Evolutionary conservation across 23 red algal genomes (phyloP).

Genomic region (Gracilaria domingensis): DNA sequence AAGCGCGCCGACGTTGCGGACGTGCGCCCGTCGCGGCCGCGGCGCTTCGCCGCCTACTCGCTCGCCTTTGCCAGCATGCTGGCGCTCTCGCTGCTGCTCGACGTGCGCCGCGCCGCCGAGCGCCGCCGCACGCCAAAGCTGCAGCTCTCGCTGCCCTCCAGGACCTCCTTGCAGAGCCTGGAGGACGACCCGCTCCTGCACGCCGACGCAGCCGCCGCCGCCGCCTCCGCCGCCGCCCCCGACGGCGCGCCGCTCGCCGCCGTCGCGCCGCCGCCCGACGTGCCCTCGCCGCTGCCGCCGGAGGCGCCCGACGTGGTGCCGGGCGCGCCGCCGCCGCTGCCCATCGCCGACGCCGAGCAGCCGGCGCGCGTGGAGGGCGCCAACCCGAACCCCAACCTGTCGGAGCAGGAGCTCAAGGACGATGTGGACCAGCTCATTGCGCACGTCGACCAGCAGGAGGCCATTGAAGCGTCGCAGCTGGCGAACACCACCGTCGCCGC

Average conservation of each 20-base stretch:
- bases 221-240: neutral
- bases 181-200: neutral
- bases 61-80: constrained; percentile 63
- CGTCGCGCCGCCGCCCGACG: neutral
- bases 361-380: neutral
- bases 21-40: constrained; percentile 6
- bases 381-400: constrained; percentile 44
- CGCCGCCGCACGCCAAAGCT: constrained; percentile 37
- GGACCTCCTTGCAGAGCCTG: constrained; percentile 38
- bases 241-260: neutral
- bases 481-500: neutral
- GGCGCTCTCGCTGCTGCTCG: constrained; percentile 51
- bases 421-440: constrained; percentile 87
- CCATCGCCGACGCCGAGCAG: neutral
- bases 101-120: constrained; percentile 63
- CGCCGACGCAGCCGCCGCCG: neutral
- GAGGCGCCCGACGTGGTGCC: neutral
- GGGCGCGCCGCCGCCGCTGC: neutral
- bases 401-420: constrained; percentile 76
- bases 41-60: constrained; percentile 52
- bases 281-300: neutral
- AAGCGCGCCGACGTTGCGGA: neutral
- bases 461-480: neutral
- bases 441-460: constrained; percentile 73
- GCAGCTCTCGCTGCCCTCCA: constrained; percentile 42